Percentiles rank a stretch among this genome's conserved stretches.
Evolutionary conservation across 345 rosid species (phyloP).

Genomic region (Streptanthus diversifolius): DNA sequence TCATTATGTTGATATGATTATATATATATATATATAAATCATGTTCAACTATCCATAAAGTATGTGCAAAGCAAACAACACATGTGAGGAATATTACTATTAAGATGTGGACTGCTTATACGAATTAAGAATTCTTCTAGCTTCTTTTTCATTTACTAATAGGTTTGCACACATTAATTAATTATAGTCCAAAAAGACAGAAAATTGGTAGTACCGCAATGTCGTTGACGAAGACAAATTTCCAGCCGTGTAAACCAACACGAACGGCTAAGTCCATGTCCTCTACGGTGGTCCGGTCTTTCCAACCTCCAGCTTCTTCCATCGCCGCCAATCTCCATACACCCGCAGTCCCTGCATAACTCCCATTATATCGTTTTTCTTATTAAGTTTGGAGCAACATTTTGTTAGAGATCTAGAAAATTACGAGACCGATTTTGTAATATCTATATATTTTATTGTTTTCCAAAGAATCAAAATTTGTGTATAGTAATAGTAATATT

Average conservation of each 20-base stretch:
- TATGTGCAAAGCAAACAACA: slow-evolving; percentile 11
- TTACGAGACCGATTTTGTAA: background rate
- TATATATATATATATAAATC: background rate
- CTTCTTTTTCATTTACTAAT: background rate
- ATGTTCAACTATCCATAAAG: slow-evolving; percentile 12
- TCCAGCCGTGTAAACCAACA: slow-evolving; percentile 90
- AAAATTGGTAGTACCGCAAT: slow-evolving; percentile 46
- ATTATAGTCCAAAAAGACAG: background rate
- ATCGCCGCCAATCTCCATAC: slow-evolving; percentile 96
- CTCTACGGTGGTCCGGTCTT: slow-evolving; percentile 94
- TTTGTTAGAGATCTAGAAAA: background rate
- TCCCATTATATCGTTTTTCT: background rate
- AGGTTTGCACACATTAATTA: background rate
- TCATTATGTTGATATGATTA: background rate
- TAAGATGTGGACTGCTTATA: slow-evolving; percentile 2
- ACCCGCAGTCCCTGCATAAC: slow-evolving; percentile 75
- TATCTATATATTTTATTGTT: background rate
- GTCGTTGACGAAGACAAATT: slow-evolving; percentile 83
- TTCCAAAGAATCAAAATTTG: background rate
- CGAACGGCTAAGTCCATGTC: slow-evolving; percentile 99
- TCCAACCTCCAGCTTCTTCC: slow-evolving; percentile 99
- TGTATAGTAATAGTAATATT: too few species aligned
- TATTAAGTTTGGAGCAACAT: background rate
- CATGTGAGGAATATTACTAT: slow-evolving; percentile 13
- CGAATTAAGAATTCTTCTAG: background rate